Evolutionary conservation across 352 stramenopile species (phyloP), one percentile per base, ranked within the genome.

Genomic region (Phytopythium litorale): DNA sequence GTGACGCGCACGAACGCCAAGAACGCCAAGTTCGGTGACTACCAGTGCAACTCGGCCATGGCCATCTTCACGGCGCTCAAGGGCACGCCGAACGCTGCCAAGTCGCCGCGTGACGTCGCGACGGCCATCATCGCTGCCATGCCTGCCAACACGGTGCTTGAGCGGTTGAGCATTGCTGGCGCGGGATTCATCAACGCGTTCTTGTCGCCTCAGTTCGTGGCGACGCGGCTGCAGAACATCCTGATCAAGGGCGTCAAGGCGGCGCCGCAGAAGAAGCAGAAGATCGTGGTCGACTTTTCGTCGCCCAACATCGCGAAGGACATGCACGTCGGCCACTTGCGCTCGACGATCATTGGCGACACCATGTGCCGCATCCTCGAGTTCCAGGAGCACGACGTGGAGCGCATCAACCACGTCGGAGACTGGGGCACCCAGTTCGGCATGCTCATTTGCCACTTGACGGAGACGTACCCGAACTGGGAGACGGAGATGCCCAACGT

Each of bases 391-490:
- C 78, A 92, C 71, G 70, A 92, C 35, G 87, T 95, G n/a, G 64
- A 75, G 56, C 84, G 87, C 32, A 86, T 94, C 37, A 95, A 92
- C 73, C 87, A 95, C 79, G 78, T 94, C 18, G 87, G 87, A 18
- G 87, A 95, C 70, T 92, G 84, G 87, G 87, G 87, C 42, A 93
- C 87, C 16, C 98, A 99, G 76, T 99, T 99, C 69, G 98, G 98
- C 48, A 99, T 99, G 98, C 86, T 99, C 15, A 99, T 99, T 76
- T 96, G 98, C 71, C 98, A 99, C 76, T 83, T 99, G 52, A 98
- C 97, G 58, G 97, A 99, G 68, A 96, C 96, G 65, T 99, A 98
- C 78, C 97, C 60, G 71, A 97, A 76, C 79, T 98, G 79, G 86
- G 81, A 97, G 68, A 69, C 82, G 50, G 69, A 94, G 89, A 73